Percentiles rank a stretch among this genome's conserved stretches.
Conservation (phyloP, 202 grass and related monocot species). For the Panicum hallii region DNA sequence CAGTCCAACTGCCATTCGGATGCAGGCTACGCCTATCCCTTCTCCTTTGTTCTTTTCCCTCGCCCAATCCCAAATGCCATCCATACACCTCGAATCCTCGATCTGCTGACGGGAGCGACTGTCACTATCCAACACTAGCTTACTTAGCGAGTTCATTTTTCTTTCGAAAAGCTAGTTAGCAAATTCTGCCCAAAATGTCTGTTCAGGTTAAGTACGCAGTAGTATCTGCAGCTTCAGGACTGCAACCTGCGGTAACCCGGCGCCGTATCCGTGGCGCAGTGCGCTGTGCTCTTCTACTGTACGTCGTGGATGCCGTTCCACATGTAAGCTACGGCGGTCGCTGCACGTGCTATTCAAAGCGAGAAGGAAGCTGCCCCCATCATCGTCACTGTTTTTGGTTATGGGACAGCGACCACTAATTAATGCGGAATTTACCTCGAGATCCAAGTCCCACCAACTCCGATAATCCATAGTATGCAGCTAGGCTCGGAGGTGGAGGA, state of each 20-base stretch:
- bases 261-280: background rate
- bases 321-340: background rate
- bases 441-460: slow-evolving; percentile 51
- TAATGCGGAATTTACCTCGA: slow-evolving; percentile 59
- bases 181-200: background rate
- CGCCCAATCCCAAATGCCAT: slow-evolving; percentile 26
- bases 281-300: too few relatives aligned
- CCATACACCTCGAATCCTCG: slow-evolving; percentile 26
- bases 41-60: slow-evolving; percentile 35
- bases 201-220: too few relatives aligned
- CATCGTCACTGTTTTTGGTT: background rate
- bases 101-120: background rate
- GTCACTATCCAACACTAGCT: background rate
- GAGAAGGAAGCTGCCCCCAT: background rate
- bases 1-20: slow-evolving; percentile 14
- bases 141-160: too few relatives aligned
- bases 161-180: too few relatives aligned
- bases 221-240: too few relatives aligned
- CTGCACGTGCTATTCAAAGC: slow-evolving; percentile 16
- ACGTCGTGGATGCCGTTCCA: background rate
- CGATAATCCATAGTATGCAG: background rate
- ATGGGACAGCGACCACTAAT: slow-evolving; percentile 30
- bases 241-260: background rate
- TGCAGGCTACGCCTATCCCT: slow-evolving; percentile 21
- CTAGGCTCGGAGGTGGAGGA: background rate